Conservation (phyloP, 805 yeast species). For the Hagleromyces aurorensis region DNA sequence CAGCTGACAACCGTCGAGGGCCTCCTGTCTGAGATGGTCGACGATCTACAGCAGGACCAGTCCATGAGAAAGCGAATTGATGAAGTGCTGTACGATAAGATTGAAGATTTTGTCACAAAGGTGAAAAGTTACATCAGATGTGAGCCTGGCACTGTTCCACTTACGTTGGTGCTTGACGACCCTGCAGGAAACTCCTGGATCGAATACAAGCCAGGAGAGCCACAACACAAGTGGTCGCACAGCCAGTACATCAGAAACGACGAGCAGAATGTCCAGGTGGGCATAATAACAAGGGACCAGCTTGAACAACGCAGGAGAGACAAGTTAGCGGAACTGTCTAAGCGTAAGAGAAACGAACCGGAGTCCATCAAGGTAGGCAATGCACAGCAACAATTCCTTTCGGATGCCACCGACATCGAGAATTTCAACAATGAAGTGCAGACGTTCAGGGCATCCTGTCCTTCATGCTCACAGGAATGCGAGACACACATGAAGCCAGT, state of each 20-base stretch:
- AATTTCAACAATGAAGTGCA: constrained; percentile 87
- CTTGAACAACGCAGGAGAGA: constrained; percentile 34
- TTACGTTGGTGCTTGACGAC: constrained; percentile 77
- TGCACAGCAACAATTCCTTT: constrained; percentile 40
- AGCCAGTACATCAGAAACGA: constrained; percentile 75
- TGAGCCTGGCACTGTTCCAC: constrained; percentile 59
- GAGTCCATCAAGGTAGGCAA: constrained; percentile 14
- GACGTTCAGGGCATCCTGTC: constrained; percentile 86
- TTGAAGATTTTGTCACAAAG: constrained; percentile 57
- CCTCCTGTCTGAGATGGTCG: constrained; percentile 70
- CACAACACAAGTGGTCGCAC: constrained; percentile 85
- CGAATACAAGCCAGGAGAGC: constrained; percentile 78
- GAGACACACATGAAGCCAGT: constrained; percentile 96
- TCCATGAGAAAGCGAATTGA: constrained; percentile 64
- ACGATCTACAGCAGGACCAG: constrained; percentile 75
- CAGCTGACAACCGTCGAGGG: constrained; percentile 93
- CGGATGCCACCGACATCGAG: constrained; percentile 74
- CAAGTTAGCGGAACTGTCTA: constrained; percentile 27
- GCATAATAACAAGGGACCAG: constrained; percentile 61
- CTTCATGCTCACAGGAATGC: constrained; percentile 69
- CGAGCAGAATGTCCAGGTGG: constrained; percentile 80
- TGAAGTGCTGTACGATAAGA: constrained; percentile 69
- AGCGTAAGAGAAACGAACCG: constrained; percentile 32
- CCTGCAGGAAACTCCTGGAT: constrained; percentile 98
- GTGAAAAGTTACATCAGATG: constrained; percentile 58